These are phyloP conservation scores for Cryptomeria japonica DNA, from an alignment of 75 land plant species.

Conservation along the genomic window DNA sequence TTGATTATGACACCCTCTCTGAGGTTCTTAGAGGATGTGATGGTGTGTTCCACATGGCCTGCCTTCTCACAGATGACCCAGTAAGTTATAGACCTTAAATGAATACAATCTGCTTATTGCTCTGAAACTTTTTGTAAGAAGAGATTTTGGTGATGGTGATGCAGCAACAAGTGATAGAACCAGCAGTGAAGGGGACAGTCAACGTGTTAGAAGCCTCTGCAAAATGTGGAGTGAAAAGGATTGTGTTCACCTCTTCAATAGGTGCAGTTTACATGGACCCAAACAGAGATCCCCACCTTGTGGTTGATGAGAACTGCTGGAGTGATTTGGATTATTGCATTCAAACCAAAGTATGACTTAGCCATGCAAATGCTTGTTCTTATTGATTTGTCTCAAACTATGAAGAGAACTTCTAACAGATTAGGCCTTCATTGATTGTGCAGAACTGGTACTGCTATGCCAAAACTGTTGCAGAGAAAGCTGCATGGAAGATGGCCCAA, in stretches of 20 bases:
- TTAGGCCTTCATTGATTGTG: conserved; percentile 7
- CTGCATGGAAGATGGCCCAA: conserved; percentile 40
- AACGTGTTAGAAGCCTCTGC: conserved; percentile 43
- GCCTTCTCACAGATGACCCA: conserved; percentile 8
- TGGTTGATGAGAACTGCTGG: conserved; percentile 26
- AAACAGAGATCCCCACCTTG: conserved; percentile 3
- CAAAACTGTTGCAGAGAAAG: conserved; percentile 48
- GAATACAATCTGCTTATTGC: not conserved
- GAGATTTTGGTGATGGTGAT: not conserved
- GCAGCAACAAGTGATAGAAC: conserved; percentile 22
- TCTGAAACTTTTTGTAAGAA: not conserved
- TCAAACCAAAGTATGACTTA: conserved; percentile 28
- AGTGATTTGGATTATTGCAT: conserved; percentile 26
- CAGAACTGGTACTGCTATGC: conserved; percentile 9
- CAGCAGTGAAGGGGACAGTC: conserved; percentile 43
- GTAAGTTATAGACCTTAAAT: not conserved
- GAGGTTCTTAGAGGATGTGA: conserved; percentile 23
- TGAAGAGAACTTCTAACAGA: too few species aligned
- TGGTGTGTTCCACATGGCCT: not conserved
- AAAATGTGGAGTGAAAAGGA: conserved; percentile 26
- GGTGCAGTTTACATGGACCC: conserved; percentile 49
- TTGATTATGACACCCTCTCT: conserved; percentile 19
- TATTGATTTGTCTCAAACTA: not conserved
- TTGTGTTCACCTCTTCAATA: conserved; percentile 52
- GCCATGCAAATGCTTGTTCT: not conserved